Base-by-base conservation (phyloP, 2,329 filamentous ascomycete species). In the Cladosporium sphaerospermum region DNA sequence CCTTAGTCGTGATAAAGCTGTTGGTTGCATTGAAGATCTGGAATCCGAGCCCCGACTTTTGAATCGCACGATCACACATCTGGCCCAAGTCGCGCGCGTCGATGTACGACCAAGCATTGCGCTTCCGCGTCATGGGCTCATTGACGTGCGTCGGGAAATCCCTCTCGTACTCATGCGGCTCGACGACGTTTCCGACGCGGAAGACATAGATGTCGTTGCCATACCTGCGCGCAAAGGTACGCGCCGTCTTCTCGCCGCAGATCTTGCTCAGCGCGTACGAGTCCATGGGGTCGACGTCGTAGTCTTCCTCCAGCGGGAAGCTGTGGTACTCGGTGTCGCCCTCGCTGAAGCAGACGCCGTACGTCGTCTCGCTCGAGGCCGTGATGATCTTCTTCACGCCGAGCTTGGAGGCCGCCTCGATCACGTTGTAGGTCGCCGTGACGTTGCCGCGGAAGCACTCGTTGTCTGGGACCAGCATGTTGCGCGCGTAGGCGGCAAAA, bases 1-100 rank as follows among this genome's bases (percentile, higher is more conserved):
- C 64, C 8, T 70, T 73, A 3, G 77, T 77, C 0, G 81, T 84
- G 45, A 83, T 83, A 2, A 73, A 78, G 60, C 82, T 75, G 60
- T 85, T 85, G 0, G 80, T 82, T 1, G 80, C 81, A 61, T 85
- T 85, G 66, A 84, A 85, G 0, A 84, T 69, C 61, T 84, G 80
- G 59, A 82, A 85, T 0, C 81, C 81, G 9, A 85, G 61, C 0
- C 78, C 80, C 61, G 74, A 73, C 58, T 75, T 78, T 55, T 74
- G 58, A 4, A 84, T 71, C 14, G 72, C 75, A 8, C 78, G 61
- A 57, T 83, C 71, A 61, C 79, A 83, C 53, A 85, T 84, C 64
- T 81, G 78, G 0, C 80, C 82, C 2, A 85, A 64, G 59, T 85
- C 82, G 3, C 81, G 66, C 0, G 79, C 79, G 62, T 85, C 82